Evolutionary conservation across 805 yeast genomes (phyloP), one percentile per base, ranked within the genome.

Genomic region (Hanseniaspora mollemarum): DNA sequence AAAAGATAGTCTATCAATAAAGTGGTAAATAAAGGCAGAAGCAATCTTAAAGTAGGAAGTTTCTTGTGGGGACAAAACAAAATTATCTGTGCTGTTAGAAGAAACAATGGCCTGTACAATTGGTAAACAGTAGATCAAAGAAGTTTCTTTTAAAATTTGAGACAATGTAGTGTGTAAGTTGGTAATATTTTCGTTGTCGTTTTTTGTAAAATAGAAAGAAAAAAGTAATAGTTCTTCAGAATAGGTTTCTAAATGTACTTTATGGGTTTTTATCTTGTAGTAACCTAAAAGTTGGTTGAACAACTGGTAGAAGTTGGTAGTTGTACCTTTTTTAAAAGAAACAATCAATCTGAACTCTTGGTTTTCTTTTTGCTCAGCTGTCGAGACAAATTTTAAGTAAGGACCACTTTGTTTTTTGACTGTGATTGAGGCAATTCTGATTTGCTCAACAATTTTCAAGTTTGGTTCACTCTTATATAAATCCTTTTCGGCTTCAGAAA

Each of bases 11-110:
- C 97, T 77, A 71, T 92, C 92, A 66, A 90, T 75, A 70, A 90
- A 92, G 68, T 92, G 97, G 32, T 94, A 82, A 46, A 87, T 94
- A 63, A 92, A 90, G 54, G 87, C 84, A 41, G 84, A 82, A 59
- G 90, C 95, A 66, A 87, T 83, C 66, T 90, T 97, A 41, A 96
- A 94, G 64, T 92, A 92, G 53, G 87, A 81, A 42, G 88, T 79
- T 69, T 92, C 98, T 69, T 90, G 97, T 58, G 94, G 79, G 1
- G 96, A 87, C 66, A 90, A 75, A 22, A 29, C 43, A 16, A 48
- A 48, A 28, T 48, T 45, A 21, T 38, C 38, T 10, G 36, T 24
- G 9, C 24, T 45, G 57, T 79, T 80, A 50, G 90, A 83, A 46
- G 71, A 80, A 72, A 88, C 90, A 58, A 78, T 73, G 61, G 87